phyloP scores from a whole-genome alignment of 441 rosid genomes.

The Adansonia grandidieri region DNA sequence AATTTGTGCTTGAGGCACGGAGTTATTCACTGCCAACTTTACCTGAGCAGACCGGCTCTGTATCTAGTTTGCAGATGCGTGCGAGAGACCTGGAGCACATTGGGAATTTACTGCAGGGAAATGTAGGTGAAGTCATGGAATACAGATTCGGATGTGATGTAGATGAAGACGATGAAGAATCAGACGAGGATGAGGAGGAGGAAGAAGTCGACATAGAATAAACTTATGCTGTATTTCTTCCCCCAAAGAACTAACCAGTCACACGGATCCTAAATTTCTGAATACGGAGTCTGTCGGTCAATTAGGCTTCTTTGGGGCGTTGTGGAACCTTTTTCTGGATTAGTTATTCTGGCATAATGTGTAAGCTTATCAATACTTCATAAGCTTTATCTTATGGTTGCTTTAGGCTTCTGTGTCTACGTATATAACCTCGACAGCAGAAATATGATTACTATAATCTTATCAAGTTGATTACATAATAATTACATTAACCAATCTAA shows the following conservation, averaged over 20 bases:
- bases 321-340: neutral
- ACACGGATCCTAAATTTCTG: neutral
- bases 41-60: constrained; percentile 24
- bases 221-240: neutral
- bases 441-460: neutral
- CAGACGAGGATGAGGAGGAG: constrained; percentile 43
- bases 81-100: constrained; percentile 30
- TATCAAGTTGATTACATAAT: neutral
- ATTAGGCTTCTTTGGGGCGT: neutral
- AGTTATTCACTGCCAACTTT: constrained; percentile 42
- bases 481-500: neutral
- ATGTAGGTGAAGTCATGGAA: constrained; percentile 41
- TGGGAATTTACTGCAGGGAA: constrained; percentile 29
- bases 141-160: constrained; percentile 46
- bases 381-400: neutral
- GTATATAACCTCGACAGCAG: neutral
- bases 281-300: neutral
- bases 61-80: constrained; percentile 27
- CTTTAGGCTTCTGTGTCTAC: neutral
- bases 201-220: neutral
- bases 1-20: constrained; percentile 48
- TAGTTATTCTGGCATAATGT: neutral
- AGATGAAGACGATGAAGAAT: constrained; percentile 39
- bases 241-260: neutral
- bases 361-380: neutral